Percentiles rank a stretch among this genome's conserved stretches.
Conservation (phyloP, 176 grass and related monocot species). For the Triticum timopheevii region DNA sequence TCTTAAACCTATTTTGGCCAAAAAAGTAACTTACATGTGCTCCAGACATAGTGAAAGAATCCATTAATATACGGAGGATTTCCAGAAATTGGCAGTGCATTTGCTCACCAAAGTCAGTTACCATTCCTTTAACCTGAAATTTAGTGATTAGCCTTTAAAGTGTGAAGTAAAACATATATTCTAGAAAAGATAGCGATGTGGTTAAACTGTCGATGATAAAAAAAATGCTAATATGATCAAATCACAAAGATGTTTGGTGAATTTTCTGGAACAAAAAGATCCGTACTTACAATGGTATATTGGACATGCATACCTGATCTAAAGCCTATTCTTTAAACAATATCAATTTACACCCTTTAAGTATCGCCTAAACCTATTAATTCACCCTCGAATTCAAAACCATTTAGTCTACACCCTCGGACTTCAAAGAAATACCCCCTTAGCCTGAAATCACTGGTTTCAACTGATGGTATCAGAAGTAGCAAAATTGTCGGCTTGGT, state of each 20-base stretch:
- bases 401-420: neutral
- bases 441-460: neutral
- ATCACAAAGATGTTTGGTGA: neutral
- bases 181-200: neutral
- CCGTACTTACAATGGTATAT: neutral
- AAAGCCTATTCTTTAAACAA: neutral
- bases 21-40: slow-evolving; percentile 52
- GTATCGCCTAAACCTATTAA: neutral
- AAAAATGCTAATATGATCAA: neutral
- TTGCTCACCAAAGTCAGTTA: slow-evolving; percentile 90
- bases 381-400: neutral
- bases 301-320: neutral
- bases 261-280: neutral
- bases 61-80: slow-evolving; percentile 97
- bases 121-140: slow-evolving; percentile 94
- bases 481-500: neutral
- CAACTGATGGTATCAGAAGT: neutral
- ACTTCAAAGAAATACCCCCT: neutral
- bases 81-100: slow-evolving; percentile 99
- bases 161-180: slow-evolving; percentile 12
- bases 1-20: neutral
- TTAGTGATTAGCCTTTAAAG: neutral
- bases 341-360: neutral
- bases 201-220: neutral
- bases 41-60: slow-evolving; percentile 82